Base-by-base conservation (phyloP, 768 basidiomycete genomes). In the Naematelia encephala region DNA sequence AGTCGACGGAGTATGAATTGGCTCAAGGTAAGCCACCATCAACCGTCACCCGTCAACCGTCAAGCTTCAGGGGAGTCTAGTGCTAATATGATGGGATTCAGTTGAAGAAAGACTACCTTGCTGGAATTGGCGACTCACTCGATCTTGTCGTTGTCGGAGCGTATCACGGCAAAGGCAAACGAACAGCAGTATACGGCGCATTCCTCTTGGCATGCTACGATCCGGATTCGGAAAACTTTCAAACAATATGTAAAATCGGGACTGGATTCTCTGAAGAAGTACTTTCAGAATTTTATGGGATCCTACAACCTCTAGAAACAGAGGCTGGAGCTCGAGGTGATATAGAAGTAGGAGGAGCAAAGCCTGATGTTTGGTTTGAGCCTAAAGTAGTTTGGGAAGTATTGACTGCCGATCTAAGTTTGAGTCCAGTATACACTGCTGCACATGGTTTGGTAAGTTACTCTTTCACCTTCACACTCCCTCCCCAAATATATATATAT, bases 301-400 rank as follows among this genome's bases (percentile, higher is more conserved):
- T 83, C 2, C 82, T 99, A 25, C 86, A 88, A 39, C 73, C 68
- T 2, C 63, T 78, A 62, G 86, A 90, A 13, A 82, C 92, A 34
- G 57, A 59, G 5, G 57, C 50, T 4, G 64, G 90, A 89, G 79
- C 78, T 81, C 46, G 80, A 79, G 87, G 88, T 0, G 91, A 97
- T 74, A 82, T 96, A 64, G 91, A 91, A 76, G 77, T 86, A 47
- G 94, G 93, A 42, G 89, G 88, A 3, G 92, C 92, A 42, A 97
- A 97, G 75, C 94, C 96, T 13, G 94, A 99, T 70, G 82, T 96
- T 26, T 98, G 90, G 91, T 93, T 99, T 77, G 94, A 98, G 75
- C 94, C 96, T 19, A 89, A 89, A 79, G 80, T 96, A 19, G 91
- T 99, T 1, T 98, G 96, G 94, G 96, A 99, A 79, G 93, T 99